Base-by-base conservation (phyloP, 345 rosid genomes). In the Kandelia obovata region DNA sequence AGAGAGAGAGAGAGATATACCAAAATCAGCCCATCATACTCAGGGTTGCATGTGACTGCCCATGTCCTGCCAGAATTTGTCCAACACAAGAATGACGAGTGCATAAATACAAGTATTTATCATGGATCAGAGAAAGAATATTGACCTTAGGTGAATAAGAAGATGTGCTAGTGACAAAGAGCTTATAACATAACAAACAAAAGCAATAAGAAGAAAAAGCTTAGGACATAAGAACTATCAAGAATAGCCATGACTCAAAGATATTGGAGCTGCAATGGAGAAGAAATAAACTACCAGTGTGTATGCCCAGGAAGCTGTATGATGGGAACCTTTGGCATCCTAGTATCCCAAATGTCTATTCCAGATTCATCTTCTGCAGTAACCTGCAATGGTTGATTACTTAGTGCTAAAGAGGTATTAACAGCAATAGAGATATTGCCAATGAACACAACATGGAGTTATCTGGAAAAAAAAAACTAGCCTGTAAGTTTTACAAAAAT, bases 41-140 rank as follows among this genome's bases (percentile, higher is more conserved):
- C 90, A 56, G 96, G 96, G 64, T 91, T 94, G 74, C 95, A 91
- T 23, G 77, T 81, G 64, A 91, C 89, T 73, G 96, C 83, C 92
- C 98, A 91, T 32, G 97, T 83, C 98, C 98, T 91, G 88, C 79
- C 75, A 79, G 75, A 27, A 77, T 58, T 66, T 39, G 58, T 21
- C 73, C 64, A 62, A 62, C 61, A 43, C 55, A 53, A 53, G 67
- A 57, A 62, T 56, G 15, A 75, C 26, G 53, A 68, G 49, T 51
- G 72, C 63, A 39, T 56, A 28, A 55, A 46, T n/a, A 62, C 43
- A 47, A 56, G 25, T 7, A 58, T 51, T 39, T 30, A 35, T 13
- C 7, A 43, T 3, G 39, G 52, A 35, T 49, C 37, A 27, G 28
- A 15, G 25, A 46, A 23, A 31, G 31, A 59, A 59, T 28, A 67